Base-by-base conservation (phyloP, 176 grass and related monocot genomes). In the Phoenix roebelenii region DNA sequence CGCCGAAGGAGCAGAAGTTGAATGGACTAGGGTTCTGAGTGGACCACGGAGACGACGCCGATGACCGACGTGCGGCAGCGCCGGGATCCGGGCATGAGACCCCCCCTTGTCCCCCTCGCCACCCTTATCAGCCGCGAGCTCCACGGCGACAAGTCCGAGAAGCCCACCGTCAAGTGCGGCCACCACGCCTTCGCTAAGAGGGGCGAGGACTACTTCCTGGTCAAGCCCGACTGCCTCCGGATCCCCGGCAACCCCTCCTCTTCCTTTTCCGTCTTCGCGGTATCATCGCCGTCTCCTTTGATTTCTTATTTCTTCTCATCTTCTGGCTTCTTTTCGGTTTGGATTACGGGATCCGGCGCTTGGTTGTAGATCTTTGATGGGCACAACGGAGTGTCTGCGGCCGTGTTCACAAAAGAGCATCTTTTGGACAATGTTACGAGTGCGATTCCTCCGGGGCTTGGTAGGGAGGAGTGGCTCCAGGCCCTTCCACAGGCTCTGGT, bases 201-300 rank as follows among this genome's bases (percentile, higher is more conserved):
- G 44, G 93, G 93, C 18, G 93, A 98, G 68, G 87, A 98, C 75
- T 85, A 88, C 76, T 85, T 98, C 74, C 93, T 98, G 35, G 67
- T 85, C 60, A 92, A 85, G 79, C 81, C 93, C 51, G 84, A 92
- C 75, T 92, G 93, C 66, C 72, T 88, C 65, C 93, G 87, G 24
- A 49, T 92, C 59, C 87, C 78, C 0, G 84, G 76, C n/a, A 77
- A 92, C 72, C 55, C 84, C 51, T 80, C 79, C 26, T 85, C 93
- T 52, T 62, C 73, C 65, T 92, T 98, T 71, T 98, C 93, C 16
- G 84, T 92, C 63, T 92, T 98, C 63, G 93, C 76, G 53, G 93
- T 98, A 89, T 26, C 79, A 23, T 12, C 51, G 14, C 16, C 6
- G 15, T 53, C 59, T 7, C 16, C 51, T 59, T 58, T 16, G n/a